Conservation (phyloP, 768 basidiomycete genomes). For the Filobasidium wieringae region DNA sequence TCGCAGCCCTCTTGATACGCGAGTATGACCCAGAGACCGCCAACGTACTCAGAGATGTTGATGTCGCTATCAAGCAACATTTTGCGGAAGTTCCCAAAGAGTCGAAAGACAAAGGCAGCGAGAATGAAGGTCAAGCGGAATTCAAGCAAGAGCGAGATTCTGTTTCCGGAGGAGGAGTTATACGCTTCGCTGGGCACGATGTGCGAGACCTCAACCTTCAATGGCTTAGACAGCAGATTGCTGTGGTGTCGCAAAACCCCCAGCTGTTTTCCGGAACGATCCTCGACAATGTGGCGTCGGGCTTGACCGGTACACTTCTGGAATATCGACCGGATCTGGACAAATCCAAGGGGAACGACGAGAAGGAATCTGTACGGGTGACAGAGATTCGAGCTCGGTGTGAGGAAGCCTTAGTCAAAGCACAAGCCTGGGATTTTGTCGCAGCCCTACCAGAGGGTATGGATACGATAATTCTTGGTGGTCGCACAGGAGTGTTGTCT, state of each 20-base stretch:
- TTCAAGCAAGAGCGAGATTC: neutral
- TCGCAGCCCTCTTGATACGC: constrained; percentile 28
- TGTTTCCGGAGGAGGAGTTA: neutral
- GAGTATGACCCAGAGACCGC: constrained; percentile 29
- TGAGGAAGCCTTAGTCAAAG: constrained; percentile 40
- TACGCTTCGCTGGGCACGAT: constrained; percentile 19
- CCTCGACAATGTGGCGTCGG: constrained; percentile 36
- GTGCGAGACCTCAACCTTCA: constrained; percentile 22
- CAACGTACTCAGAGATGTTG: constrained; percentile 11
- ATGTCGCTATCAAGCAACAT: constrained; percentile 12
- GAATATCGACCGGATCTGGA: constrained; percentile 26
- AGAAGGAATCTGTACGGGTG: too few species aligned
- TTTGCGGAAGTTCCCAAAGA: constrained; percentile 4
- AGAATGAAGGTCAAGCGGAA: neutral
- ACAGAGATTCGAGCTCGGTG: constrained; percentile 1
- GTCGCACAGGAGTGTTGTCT: constrained; percentile 29
- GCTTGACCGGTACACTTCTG: constrained; percentile 30
- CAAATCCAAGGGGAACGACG: neutral
- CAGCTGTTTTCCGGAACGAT: constrained; percentile 29
- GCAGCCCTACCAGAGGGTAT: constrained; percentile 28
- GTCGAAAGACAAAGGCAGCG: neutral
- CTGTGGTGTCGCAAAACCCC: constrained; percentile 29
- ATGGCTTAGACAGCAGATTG: constrained; percentile 26
- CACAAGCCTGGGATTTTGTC: constrained; percentile 37
- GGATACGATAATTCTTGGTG: constrained; percentile 25